phyloP scores from a whole-genome alignment of 306 rosid species.

The Acmispon strigosus region DNA sequence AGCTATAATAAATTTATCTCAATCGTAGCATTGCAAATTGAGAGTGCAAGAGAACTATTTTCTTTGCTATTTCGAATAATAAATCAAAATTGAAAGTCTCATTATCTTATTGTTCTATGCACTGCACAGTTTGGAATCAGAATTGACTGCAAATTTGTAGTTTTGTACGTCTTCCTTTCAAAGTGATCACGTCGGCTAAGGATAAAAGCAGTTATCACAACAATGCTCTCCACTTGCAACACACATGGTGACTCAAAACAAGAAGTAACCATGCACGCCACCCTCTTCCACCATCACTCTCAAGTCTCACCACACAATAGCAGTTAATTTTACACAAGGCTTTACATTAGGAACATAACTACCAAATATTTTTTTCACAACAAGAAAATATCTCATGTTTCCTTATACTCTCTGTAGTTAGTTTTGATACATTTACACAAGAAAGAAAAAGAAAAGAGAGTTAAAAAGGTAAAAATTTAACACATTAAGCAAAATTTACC shows the following conservation, averaged over 20 bases:
- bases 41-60: no score
- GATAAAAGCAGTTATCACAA: constrained; percentile 27
- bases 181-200: constrained; percentile 14
- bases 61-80: no score
- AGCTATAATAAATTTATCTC: no score
- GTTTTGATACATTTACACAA: no score
- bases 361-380: not conserved
- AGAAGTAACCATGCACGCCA: constrained; percentile 23
- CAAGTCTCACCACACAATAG: not conserved
- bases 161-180: not conserved
- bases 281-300: constrained; percentile 8
- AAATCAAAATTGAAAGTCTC: no score
- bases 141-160: not conserved
- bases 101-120: not conserved
- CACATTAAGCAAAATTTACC: no score
- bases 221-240: constrained; percentile 1
- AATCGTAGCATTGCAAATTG: no score
- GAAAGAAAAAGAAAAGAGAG: no score
- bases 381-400: not conserved
- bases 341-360: constrained; percentile 14
- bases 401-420: no score
- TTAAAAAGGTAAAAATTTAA: no score
- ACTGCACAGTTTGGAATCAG: not conserved
- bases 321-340: not conserved
- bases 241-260: constrained; percentile 13